Base-by-base conservation (phyloP, 2,329 filamentous ascomycete species). In the Xylariaceae sp. region DNA sequence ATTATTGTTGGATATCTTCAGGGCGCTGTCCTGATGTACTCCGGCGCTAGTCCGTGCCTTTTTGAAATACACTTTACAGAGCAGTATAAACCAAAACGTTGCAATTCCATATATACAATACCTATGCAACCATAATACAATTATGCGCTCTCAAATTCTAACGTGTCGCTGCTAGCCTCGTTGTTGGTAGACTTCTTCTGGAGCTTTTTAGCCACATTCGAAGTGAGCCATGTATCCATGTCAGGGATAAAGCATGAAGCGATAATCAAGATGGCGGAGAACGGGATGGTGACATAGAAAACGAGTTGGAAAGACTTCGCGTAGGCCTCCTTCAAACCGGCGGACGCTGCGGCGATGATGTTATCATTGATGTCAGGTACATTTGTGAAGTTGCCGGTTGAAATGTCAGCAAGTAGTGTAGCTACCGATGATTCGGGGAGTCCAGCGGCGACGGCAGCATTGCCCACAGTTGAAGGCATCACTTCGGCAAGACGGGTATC, bases 231-330 rank as follows among this genome's bases (percentile, higher is more conserved):
- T 20, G 12, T 39, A 14, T 39, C 37, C 37, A 39, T 5, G 8
- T 39, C 37, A 3, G 37, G 37, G 14, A 39, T 20, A 21, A 39
- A 39, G 19, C 4, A 39, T 17, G 17, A 5, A 4, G 17, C 37
- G 14, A 39, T 27, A 17, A 39, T 39, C 8, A 23, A 22, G 19
- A 39, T 21, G 17, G 23, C 17, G 14, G 37, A 39, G 14, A 39
- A 39, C 17, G 37, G 37, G 12, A 39, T 39, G 19, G 37, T 39
- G 22, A 22, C 20, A 14, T 14, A 14, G 19, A 39, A 39, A 3
- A 39, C 37, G 4, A 39, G 20, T 21, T n/a, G n/a, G 37, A 39
- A 39, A 16, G 37, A 22, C n/a, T 39, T 14, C 10, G 37, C 37
- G 21, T 39, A 39, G 6, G 37, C 37, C 20, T 10, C 11, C n/a